Conservation (phyloP, 2,329 filamentous ascomycete species). For the Plectosphaerella plurivora region DNA sequence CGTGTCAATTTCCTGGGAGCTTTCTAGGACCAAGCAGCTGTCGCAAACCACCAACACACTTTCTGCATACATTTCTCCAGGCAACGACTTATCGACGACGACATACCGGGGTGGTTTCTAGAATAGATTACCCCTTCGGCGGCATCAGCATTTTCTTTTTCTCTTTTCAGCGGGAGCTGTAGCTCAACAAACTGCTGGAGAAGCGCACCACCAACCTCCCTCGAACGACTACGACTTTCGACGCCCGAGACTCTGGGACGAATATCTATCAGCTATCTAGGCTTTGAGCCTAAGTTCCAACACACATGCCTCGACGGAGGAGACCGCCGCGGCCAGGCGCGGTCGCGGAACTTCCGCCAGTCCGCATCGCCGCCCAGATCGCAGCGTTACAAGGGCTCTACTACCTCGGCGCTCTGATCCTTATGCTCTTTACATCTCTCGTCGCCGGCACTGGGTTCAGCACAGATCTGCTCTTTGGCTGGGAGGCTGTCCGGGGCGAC, state of each 20-base stretch:
- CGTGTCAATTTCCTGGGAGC: background rate
- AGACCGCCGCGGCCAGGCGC: conserved; percentile 57
- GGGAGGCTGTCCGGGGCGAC: conserved; percentile 55
- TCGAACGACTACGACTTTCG: no score
- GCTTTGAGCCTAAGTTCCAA: no score
- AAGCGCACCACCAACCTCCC: no score
- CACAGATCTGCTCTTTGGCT: conserved; percentile 52
- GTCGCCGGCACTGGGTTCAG: conserved; percentile 53
- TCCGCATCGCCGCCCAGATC: conserved; percentile 57
- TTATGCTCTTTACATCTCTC: conserved; percentile 55
- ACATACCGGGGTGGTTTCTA: background rate
- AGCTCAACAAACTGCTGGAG: background rate
- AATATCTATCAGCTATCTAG: no score
- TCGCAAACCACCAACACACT: no score
- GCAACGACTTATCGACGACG: background rate
- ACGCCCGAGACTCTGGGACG: no score
- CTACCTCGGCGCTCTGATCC: conserved; percentile 45
- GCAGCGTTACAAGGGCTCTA: conserved; percentile 51
- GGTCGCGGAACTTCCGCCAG: conserved; percentile 55
- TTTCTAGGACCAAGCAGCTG: background rate
- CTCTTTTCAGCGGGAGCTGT: no score
- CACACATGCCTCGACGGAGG: conserved; percentile 49
- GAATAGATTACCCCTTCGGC: background rate
- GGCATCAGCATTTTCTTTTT: no score
- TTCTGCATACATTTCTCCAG: background rate